Evolutionary conservation across 202 grass and related monocot genomes (phyloP), one percentile per base, ranked within the genome.

Genomic region (Saccharum hybrid): DNA sequence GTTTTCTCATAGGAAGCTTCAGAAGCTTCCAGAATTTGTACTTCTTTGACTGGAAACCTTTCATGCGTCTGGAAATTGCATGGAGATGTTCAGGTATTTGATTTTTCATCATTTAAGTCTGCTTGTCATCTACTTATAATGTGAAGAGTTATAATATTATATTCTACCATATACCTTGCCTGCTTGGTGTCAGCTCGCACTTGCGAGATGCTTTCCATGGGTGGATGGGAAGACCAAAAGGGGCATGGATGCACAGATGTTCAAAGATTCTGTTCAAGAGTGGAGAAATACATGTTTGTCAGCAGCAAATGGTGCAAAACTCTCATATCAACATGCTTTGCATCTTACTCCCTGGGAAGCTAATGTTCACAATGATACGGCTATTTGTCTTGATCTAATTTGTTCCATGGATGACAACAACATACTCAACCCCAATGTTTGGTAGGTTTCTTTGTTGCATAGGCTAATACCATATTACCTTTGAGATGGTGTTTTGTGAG

Each of bases 11-110:
- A 98, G 95, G 95, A 95, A 91, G 95, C 95, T 83, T 91, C 77
- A 63, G 85, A 93, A 84, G 85, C 86, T 83, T 89, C 87, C 48
- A 83, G 91, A 91, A 77, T 61, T 71, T 95, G 90, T 68, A 87
- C 87, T 40, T 89, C 59, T 65, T 85, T 98, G 64, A 84, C 88
- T 70, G 85, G 89, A 87, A 90, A 94, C 78, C 66, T 91, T 80
- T 98, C 86, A 77, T 98, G 86, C 81, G 83, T 90, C 88, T 98
- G 92, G 96, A 98, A 98, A 81, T 85, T 98, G 83, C 86, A 93
- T 72, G 96, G 87, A 42, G 96, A 98, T 84, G 86, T 94, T 67
- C 90, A 98, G 83, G 96, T 94, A 93, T 61, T 40, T 69, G 19
- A 9, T 70, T 37, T 86, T 45, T 41, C 28, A 84, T 51, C 37